A percentile compares a stretch with the other conserved stretches of the same genome.
These are phyloP conservation scores for Beauveria varroae DNA, from an alignment of 2,329 filamentous ascomycete species.

Conservation along the genomic window DNA sequence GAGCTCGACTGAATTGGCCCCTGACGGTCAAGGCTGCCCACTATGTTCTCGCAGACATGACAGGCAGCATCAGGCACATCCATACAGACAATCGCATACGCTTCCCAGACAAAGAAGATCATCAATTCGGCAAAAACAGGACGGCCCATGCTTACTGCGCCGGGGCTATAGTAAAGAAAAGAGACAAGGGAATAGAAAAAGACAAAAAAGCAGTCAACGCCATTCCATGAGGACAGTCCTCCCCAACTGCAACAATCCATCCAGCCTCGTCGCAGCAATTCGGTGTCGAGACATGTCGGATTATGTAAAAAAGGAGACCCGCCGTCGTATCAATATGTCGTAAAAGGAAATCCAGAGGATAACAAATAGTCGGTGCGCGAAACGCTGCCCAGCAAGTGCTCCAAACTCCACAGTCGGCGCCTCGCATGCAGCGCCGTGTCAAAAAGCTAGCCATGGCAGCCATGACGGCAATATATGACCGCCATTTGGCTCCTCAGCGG, in stretches of 20 bases:
- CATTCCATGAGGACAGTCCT: constrained; percentile 5
- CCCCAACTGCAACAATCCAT: neutral
- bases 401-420: constrained; percentile 4
- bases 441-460: neutral
- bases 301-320: constrained; percentile 6
- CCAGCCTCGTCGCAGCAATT: neutral
- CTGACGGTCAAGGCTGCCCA: no score
- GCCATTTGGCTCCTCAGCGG: constrained; percentile 33
- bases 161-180: constrained; percentile 6
- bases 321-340: constrained; percentile 8
- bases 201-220: constrained; percentile 5
- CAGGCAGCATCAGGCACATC: neutral
- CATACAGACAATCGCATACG: neutral
- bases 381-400: constrained; percentile 6
- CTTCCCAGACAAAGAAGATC: neutral
- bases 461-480: neutral
- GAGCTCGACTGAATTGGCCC: no score
- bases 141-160: constrained; percentile 7
- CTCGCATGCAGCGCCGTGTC: neutral
- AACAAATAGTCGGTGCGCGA: neutral
- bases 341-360: neutral
- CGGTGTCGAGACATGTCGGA: constrained; percentile 8
- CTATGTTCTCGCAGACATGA: no score
- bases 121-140: constrained; percentile 6
- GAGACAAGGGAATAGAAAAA: neutral